Evolutionary conservation across 108 stramenopile species (phyloP).

Genomic region (Cylindrotheca fusiformis): DNA sequence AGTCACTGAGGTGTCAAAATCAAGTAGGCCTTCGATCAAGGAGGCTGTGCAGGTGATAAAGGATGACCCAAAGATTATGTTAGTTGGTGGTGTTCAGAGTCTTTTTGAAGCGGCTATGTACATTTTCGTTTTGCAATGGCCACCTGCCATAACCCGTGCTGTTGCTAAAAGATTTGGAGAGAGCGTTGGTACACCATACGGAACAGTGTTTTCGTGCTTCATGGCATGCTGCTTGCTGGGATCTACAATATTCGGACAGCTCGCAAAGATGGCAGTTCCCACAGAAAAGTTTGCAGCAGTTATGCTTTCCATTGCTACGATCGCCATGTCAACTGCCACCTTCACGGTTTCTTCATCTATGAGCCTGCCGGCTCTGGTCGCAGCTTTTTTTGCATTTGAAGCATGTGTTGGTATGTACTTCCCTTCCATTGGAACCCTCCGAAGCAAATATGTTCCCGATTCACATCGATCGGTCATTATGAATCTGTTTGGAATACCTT

Average conservation of each 20-base stretch:
- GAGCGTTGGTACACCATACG: slow-evolving; percentile 72
- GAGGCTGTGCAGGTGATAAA: slow-evolving; percentile 73
- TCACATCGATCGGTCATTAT: slow-evolving; percentile 91
- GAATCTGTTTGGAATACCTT: slow-evolving; percentile 95
- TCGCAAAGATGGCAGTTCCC: slow-evolving; percentile 59
- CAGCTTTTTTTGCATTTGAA: slow-evolving; percentile 92
- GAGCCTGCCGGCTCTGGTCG: slow-evolving; percentile 33
- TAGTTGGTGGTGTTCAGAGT: slow-evolving; percentile 91
- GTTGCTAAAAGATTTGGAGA: slow-evolving; percentile 58
- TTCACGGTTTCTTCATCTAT: slow-evolving; percentile 39
- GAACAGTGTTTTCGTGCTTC: slow-evolving; percentile 90
- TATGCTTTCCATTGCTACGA: slow-evolving; percentile 74
- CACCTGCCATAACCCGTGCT: slow-evolving; percentile 80
- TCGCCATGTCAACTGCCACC: slow-evolving; percentile 84
- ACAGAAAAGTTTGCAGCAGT: slow-evolving; percentile 67
- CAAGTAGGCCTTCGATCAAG: slow-evolving; percentile 63
- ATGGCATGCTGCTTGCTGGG: slow-evolving; percentile 93
- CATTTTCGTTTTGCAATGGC: slow-evolving; percentile 95
- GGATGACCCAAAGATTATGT: slow-evolving; percentile 84
- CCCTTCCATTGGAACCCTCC: slow-evolving; percentile 92
- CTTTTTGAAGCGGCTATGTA: slow-evolving; percentile 97
- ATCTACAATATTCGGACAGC: slow-evolving; percentile 76
- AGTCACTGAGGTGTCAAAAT: slow-evolving; percentile 4
- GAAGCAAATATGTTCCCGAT: slow-evolving; percentile 95
- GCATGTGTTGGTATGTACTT: slow-evolving; percentile 97